Evolutionary conservation across 371 early-diverging fungal genomes (phyloP).

Genomic region (Circinella umbellata): DNA sequence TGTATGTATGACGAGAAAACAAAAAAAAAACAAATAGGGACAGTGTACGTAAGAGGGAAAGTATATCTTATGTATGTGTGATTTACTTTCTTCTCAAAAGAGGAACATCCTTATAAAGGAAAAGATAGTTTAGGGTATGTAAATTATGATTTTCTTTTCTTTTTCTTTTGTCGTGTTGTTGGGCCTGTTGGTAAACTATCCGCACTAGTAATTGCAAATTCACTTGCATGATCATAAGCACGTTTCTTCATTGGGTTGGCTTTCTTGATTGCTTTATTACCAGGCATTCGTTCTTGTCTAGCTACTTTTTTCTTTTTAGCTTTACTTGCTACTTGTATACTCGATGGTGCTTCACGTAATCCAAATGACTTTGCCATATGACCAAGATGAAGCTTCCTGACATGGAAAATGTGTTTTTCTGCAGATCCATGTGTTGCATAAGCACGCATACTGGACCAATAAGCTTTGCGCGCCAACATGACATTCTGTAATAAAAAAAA

Average conservation of each 20-base stretch:
- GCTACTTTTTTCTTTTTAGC: slow-evolving; percentile 53
- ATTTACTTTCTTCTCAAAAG: too few relatives aligned
- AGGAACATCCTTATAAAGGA: not conserved
- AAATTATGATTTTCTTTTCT: slow-evolving; percentile 11
- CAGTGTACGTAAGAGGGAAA: not conserved
- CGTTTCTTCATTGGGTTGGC: slow-evolving; percentile 40
- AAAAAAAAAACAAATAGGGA: too few relatives aligned
- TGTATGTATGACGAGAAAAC: too few relatives aligned
- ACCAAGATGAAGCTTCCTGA: slow-evolving; percentile 92
- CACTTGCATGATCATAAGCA: slow-evolving; percentile 42
- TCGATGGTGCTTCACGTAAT: slow-evolving; percentile 85
- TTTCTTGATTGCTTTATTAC: slow-evolving; percentile 29
- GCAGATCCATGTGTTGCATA: slow-evolving; percentile 90
- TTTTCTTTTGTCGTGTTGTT: slow-evolving; percentile 45
- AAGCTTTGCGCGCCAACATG: slow-evolving; percentile 78
- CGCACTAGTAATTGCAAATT: slow-evolving; percentile 48
- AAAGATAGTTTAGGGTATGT: not conserved
- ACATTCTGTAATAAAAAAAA: slow-evolving; percentile 46
- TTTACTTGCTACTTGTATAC: slow-evolving; percentile 52
- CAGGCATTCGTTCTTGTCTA: slow-evolving; percentile 46
- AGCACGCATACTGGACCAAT: slow-evolving; percentile 86
- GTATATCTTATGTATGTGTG: not conserved
- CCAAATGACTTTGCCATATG: slow-evolving; percentile 97
- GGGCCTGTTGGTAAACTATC: slow-evolving; percentile 32
- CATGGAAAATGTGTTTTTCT: slow-evolving; percentile 90